phyloP scores from a whole-genome alignment of 2,329 filamentous ascomycete species.

The Fusarium graminum region DNA sequence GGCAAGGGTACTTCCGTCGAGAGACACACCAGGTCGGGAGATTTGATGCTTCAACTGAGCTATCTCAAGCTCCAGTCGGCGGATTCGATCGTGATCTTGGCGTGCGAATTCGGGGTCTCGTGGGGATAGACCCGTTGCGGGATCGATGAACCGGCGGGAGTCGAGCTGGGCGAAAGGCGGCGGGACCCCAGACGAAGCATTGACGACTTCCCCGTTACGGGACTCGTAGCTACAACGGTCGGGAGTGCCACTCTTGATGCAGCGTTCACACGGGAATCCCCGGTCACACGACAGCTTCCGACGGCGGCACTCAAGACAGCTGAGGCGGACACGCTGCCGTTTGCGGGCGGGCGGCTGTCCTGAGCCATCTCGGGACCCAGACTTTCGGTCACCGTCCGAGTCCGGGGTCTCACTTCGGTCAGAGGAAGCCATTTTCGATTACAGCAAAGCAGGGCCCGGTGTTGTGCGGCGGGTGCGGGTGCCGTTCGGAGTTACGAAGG shows the following conservation, averaged over 20 bases:
- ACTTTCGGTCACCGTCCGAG: conserved; percentile 52
- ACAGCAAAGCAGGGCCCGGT: conserved; percentile 22
- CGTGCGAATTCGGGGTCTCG: conserved; percentile 55
- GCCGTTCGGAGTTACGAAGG: conserved; percentile 55
- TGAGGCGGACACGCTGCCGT: conserved; percentile 70
- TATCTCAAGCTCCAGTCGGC: conserved; percentile 70
- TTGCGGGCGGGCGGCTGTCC: conserved; percentile 63
- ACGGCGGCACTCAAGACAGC: conserved; percentile 71
- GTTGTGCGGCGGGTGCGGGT: conserved; percentile 30
- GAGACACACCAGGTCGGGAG: conserved; percentile 59
- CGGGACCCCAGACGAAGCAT: conserved; percentile 61
- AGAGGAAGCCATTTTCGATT: conserved; percentile 46
- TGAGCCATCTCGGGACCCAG: conserved; percentile 49
- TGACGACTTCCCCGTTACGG: conserved; percentile 64
- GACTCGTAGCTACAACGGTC: conserved; percentile 72
- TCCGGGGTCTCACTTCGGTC: conserved; percentile 58
- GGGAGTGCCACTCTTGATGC: conserved; percentile 71
- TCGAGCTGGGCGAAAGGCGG: conserved; percentile 59
- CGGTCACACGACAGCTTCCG: conserved; percentile 73
- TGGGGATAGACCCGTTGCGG: conserved; percentile 49
- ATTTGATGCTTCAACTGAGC: conserved; percentile 68
- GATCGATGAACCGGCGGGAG: conserved; percentile 54
- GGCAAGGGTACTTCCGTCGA: conserved; percentile 66
- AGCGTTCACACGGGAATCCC: conserved; percentile 72
- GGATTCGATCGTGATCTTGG: conserved; percentile 70